Evolutionary conservation across 2,329 filamentous ascomycete species (phyloP).

Genomic region (Phoma sp.): DNA sequence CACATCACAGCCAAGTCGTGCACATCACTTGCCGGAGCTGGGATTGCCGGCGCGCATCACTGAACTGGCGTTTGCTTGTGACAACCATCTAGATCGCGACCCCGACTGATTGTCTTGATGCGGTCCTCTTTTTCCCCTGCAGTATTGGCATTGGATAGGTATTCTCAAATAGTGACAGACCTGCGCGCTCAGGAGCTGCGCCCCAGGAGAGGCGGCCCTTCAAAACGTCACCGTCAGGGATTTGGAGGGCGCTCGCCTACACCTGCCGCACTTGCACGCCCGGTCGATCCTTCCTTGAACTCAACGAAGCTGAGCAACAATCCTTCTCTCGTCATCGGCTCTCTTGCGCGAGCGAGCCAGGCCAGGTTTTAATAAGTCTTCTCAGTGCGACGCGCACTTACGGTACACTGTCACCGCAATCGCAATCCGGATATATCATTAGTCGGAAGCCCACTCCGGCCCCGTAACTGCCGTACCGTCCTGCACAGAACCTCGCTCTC

Average conservation of each 20-base stretch:
- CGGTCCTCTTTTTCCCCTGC: conserved; percentile 1
- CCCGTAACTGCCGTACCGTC: conserved; percentile 14
- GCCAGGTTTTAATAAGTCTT: conserved; percentile 8
- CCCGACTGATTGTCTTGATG: background rate
- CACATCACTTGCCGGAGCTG: conserved; percentile 25
- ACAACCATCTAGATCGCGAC: background rate
- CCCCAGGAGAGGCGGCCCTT: background rate
- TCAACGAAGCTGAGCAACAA: conserved; percentile 18
- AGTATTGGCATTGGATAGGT: background rate
- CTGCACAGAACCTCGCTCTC: conserved; percentile 13
- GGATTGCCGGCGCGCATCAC: conserved; percentile 22
- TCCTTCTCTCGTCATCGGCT: conserved; percentile 18
- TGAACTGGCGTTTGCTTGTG: conserved; percentile 18
- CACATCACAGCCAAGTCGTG: conserved; percentile 19
- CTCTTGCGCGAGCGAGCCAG: conserved; percentile 14
- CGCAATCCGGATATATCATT: conserved; percentile 8
- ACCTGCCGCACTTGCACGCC: conserved; percentile 13
- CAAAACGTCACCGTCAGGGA: conserved; percentile 20
- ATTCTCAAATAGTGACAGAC: no score
- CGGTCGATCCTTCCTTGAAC: conserved; percentile 19
- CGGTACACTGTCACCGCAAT: background rate
- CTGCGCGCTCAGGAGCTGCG: background rate
- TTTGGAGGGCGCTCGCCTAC: conserved; percentile 10
- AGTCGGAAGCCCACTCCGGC: conserved; percentile 8
- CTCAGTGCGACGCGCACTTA: conserved; percentile 5